Evolutionary conservation across 2,329 filamentous ascomycete genomes (phyloP), one percentile per base, ranked within the genome.

Genomic region (Chrysoporthe puriensis): DNA sequence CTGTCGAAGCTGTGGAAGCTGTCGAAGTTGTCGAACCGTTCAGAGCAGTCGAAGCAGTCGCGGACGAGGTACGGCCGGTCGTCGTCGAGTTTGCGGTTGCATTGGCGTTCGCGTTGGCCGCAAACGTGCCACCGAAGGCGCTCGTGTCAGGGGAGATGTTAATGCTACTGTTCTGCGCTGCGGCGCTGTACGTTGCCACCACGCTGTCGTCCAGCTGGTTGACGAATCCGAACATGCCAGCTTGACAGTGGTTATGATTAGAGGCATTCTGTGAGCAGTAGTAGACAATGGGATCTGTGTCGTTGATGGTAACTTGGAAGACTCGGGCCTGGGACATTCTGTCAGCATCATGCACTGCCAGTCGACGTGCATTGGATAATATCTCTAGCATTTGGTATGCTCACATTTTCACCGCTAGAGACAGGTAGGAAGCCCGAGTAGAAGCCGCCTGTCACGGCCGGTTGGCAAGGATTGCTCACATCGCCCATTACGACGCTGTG

Each of bases 401-500:
- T 63, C 64, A 75, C 73, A 26, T 70, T 71, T 46, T 73, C 68
- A 9, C 70, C 70, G 0, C 63, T 43, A 3, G 63, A 74, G 42
- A 76, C 76, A 48, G 79, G 78, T 74, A 83, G 79, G 76, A 82
- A 84, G 60, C 84, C 84, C 46, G 78, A 81, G 70, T 79, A 86
- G 76, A 86, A 82, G 40, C 75, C 75, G n/a, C 71, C 72, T 4
- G 74, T 74, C 6, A 56, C 71, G 59, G 82, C 76, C 3, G 83
- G 82, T 21, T 79, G 73, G 73, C 84, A 87, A 2, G 84, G 82
- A n/a, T 80, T 74, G 60, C 77, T 77, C 71, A 85, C 85, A 32
- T 79, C 77, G 26, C 82, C 81, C 72, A 81, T 78, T 2, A 79
- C 82, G 16, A 87, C 82, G 13, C 81, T 83, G 77, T 86, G 84